Evolutionary conservation across 208 protist species (phyloP).

Genomic region (Leishmania tropica): DNA sequence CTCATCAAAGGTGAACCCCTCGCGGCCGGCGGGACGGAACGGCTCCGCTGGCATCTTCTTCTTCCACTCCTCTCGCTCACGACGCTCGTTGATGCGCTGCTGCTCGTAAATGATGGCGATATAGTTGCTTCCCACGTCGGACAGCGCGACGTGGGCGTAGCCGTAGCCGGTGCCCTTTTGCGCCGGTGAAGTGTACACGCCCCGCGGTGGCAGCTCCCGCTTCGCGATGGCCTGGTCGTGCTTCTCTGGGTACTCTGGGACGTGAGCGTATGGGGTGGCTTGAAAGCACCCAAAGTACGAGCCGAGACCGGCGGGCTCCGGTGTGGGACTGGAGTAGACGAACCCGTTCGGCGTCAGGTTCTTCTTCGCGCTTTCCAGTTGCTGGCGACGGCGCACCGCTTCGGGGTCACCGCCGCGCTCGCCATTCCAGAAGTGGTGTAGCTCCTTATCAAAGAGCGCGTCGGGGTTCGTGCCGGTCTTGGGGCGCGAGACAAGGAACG

Average conservation of each 20-base stretch:
- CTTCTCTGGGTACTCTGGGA: conserved; percentile 51
- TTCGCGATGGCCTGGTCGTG: conserved; percentile 40
- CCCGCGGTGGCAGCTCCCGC: conserved; percentile 44
- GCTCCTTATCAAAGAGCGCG: conserved; percentile 83
- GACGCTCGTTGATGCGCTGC: conserved; percentile 51
- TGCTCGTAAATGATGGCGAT: conserved; percentile 88
- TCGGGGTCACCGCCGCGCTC: conserved; percentile 76
- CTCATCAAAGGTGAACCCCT: conserved; percentile 89
- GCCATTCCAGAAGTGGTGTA: conserved; percentile 85
- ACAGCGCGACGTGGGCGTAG: conserved; percentile 57
- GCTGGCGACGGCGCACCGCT: conserved; percentile 51
- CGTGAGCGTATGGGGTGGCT: conserved; percentile 53
- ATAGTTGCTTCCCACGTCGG: conserved; percentile 70
- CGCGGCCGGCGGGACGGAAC: conserved; percentile 66
- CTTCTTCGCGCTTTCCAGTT: conserved; percentile 62
- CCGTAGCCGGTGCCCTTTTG: conserved; percentile 76
- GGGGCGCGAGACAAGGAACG: conserved; percentile 64
- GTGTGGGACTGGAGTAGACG: conserved; percentile 46
- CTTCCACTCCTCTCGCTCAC: conserved; percentile 55
- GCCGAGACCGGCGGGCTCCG: conserved; percentile 65
- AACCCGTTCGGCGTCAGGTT: conserved; percentile 87
- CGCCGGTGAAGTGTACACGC: conserved; percentile 80
- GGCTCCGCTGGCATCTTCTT: conserved; percentile 70
- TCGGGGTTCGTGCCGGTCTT: conserved; percentile 87
- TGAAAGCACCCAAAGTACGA: conserved; percentile 88